phyloP scores from a whole-genome alignment of 768 basidiomycete species.

The Gymnopilus junonius region DNA sequence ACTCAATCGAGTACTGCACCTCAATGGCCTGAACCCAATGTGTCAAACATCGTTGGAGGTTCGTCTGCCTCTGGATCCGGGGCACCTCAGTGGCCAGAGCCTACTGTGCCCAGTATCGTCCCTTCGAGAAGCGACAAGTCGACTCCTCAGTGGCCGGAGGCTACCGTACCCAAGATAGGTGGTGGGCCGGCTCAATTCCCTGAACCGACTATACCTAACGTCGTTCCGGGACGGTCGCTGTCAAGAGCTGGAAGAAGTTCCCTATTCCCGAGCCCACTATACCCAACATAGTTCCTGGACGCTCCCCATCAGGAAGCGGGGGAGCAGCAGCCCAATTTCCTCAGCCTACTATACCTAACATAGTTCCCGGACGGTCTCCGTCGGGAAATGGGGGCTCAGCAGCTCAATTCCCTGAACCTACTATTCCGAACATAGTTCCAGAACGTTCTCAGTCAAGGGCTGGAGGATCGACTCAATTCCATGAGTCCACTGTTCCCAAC shows the following conservation, averaged over 20 bases:
- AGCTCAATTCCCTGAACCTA: neutral
- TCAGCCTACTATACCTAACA: neutral
- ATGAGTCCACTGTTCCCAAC: neutral
- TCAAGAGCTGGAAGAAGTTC: neutral
- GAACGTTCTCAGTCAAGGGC: neutral
- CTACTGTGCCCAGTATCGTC: constrained; percentile 3
- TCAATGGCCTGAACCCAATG: neutral
- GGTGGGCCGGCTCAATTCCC: neutral
- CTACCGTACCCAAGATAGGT: constrained; percentile 2
- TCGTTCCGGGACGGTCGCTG: neutral
- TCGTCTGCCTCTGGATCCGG: neutral
- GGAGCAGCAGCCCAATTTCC: neutral
- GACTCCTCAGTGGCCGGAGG: constrained; percentile 1
- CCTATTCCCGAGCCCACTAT: constrained; percentile 5
- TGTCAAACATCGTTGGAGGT: constrained; percentile 4
- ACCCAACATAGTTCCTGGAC: constrained; percentile 1
- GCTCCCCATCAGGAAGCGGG: neutral
- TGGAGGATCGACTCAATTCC: neutral
- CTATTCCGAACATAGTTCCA: neutral
- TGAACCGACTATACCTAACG: neutral
- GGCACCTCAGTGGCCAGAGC: constrained; percentile 3
- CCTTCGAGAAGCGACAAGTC: neutral
- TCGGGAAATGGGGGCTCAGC: neutral
- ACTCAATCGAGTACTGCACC: neutral
- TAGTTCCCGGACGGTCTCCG: neutral